A percentile compares a stretch with the other conserved stretches of the same genome.
Conservation (phyloP, 1,284 basidiomycete genomes). For the Pterulicium gracile region DNA sequence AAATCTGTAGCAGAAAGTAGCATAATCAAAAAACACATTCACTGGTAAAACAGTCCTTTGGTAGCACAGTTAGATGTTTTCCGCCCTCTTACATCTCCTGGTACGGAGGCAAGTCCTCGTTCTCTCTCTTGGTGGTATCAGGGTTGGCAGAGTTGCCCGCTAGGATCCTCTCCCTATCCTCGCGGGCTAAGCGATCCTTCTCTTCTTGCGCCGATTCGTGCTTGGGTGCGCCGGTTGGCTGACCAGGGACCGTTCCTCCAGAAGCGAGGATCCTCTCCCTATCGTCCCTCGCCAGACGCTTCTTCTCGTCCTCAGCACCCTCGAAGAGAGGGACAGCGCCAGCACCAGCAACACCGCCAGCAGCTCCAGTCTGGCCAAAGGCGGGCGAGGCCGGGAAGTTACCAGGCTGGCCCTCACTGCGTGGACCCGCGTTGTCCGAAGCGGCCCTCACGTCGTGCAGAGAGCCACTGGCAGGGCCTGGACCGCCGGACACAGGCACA, state of each 20-base stretch:
- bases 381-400: constrained; percentile 16
- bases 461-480: constrained; percentile 56
- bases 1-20: too few species aligned
- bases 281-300: not conserved
- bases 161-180: constrained; percentile 23
- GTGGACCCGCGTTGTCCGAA: constrained; percentile 21
- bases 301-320: not conserved
- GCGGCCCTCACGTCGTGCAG: constrained; percentile 37
- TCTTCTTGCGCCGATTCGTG: constrained; percentile 24
- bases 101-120: constrained; percentile 1
- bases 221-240: not conserved
- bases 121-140: not conserved
- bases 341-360: constrained; percentile 25
- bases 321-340: too few species aligned
- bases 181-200: constrained; percentile 24
- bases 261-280: not conserved
- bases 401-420: constrained; percentile 17
- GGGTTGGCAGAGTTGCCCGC: constrained; percentile 3
- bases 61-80: too few species aligned
- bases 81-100: not conserved
- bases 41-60: too few species aligned
- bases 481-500: constrained; percentile 41
- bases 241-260: not conserved
- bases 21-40: too few species aligned
- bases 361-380: constrained; percentile 20